Conservation (phyloP, 495 filamentous ascomycete genomes). For the Glonium stellatum region DNA sequence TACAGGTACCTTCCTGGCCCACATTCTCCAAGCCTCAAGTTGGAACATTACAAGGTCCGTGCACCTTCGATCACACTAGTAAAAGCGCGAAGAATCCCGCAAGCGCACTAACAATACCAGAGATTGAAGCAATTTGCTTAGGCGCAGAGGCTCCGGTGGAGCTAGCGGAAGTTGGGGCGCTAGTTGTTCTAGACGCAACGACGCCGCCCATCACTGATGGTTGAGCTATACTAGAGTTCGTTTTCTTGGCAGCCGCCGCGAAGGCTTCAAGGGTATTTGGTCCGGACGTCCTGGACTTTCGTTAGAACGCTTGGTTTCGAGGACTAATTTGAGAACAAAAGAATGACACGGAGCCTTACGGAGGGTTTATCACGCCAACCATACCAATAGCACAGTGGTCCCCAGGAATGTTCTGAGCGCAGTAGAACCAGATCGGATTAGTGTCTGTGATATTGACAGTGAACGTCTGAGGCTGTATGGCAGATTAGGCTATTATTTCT, state of each 20-base stretch:
- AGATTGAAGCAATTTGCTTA: neutral
- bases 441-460: conserved; percentile 25
- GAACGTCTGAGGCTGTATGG: conserved; percentile 22
- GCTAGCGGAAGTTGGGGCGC: neutral
- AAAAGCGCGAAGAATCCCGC: neutral
- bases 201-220: neutral
- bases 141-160: neutral
- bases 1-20: no score
- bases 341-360: conserved; percentile 7
- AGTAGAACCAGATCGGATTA: conserved; percentile 33
- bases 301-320: neutral
- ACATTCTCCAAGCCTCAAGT: no score
- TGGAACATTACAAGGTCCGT: no score
- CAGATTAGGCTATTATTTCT: neutral
- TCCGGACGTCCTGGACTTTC: conserved; percentile 1
- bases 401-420: conserved; percentile 16
- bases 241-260: conserved; percentile 13
- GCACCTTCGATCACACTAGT: neutral
- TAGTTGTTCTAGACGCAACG: neutral
- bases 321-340: neutral
- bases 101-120: neutral
- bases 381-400: conserved; percentile 29
- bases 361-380: conserved; percentile 31
- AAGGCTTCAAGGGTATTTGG: conserved; percentile 25
- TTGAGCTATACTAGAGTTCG: conserved; percentile 7